Conservation (phyloP, 495 filamentous ascomycete species). For the Hypoxylon fragiforme region DNA sequence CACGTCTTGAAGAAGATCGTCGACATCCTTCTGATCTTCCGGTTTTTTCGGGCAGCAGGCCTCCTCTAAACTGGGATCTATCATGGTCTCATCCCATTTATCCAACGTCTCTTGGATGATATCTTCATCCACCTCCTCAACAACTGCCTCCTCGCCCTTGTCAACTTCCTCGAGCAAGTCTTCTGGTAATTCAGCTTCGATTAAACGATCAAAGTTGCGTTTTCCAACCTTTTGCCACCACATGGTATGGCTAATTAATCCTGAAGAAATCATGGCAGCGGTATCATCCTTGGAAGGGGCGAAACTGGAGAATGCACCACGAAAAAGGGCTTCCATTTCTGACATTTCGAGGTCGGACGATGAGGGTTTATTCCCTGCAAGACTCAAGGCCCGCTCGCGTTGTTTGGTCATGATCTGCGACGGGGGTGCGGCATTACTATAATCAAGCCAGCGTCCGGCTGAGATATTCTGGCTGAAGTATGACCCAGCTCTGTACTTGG, state of each 20-base stretch:
- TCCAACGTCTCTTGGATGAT: slow-evolving; percentile 52
- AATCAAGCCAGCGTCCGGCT: slow-evolving; percentile 70
- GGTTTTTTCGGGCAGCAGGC: slow-evolving; percentile 51
- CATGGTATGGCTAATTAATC: slow-evolving; percentile 66
- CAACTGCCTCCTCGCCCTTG: slow-evolving; percentile 35
- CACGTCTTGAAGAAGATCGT: slow-evolving; percentile 77
- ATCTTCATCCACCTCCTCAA: slow-evolving; percentile 47
- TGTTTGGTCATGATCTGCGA: slow-evolving; percentile 66
- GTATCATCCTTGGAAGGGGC: slow-evolving; percentile 82
- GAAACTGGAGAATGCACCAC: slow-evolving; percentile 85
- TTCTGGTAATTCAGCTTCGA: slow-evolving; percentile 45
- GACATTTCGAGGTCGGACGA: slow-evolving; percentile 58
- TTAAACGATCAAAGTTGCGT: slow-evolving; percentile 53
- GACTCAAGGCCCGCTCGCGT: slow-evolving; percentile 70
- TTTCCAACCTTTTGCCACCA: slow-evolving; percentile 85
- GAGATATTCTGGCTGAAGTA: slow-evolving; percentile 59
- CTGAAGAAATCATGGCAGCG: slow-evolving; percentile 69
- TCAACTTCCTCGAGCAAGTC: slow-evolving; percentile 44
- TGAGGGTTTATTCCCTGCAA: slow-evolving; percentile 62
- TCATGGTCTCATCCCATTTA: slow-evolving; percentile 51
- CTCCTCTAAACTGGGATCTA: slow-evolving; percentile 57
- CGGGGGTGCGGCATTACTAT: slow-evolving; percentile 61
- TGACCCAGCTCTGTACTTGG: slow-evolving; percentile 57
- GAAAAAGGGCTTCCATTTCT: slow-evolving; percentile 73
- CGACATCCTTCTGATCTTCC: slow-evolving; percentile 62